Evolutionary conservation across 2,329 filamentous ascomycete genomes (phyloP).

Genomic region (Hypoxylon sp.): DNA sequence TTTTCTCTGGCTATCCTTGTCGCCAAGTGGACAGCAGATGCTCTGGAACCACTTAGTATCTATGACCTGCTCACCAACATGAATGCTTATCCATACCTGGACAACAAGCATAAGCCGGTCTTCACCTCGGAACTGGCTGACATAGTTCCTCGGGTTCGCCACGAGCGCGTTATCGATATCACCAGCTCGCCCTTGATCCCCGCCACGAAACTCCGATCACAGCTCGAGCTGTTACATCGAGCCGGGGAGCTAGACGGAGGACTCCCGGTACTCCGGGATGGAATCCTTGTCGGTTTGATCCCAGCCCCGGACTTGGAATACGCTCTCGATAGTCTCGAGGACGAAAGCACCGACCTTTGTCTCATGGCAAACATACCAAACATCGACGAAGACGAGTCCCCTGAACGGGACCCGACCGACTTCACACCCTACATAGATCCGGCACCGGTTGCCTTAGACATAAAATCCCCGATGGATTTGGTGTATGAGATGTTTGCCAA

Average conservation of each 20-base stretch:
- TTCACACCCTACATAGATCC: conserved; percentile 94
- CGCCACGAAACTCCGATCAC: conserved; percentile 79
- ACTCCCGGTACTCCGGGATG: conserved; percentile 84
- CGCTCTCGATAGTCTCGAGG: conserved; percentile 83
- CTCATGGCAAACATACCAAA: conserved; percentile 79
- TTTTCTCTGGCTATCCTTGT: conserved; percentile 93
- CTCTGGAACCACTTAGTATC: conserved; percentile 92
- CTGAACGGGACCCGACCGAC: conserved; percentile 75
- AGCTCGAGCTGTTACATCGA: conserved; percentile 83
- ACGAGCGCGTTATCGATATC: conserved; percentile 88
- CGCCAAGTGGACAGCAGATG: conserved; percentile 98
- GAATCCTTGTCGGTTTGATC: conserved; percentile 87
- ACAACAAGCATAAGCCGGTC: conserved; percentile 92
- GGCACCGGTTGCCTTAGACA: conserved; percentile 87
- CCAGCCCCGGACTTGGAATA: conserved; percentile 94
- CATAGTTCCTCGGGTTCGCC: conserved; percentile 81
- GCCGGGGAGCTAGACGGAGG: conserved; percentile 93
- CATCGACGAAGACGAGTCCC: conserved; percentile 72
- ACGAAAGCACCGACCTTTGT: conserved; percentile 80
- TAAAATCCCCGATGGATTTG: conserved; percentile 89
- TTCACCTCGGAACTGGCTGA: conserved; percentile 91
- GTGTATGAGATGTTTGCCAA: conserved; percentile 98
- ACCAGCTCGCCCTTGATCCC: conserved; percentile 82
- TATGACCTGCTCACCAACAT: conserved; percentile 96
- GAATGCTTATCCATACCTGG: conserved; percentile 97